Evolutionary conservation across 495 filamentous ascomycete species (phyloP), one percentile per base, ranked within the genome.

Genomic region (Tirmania nivea): DNA sequence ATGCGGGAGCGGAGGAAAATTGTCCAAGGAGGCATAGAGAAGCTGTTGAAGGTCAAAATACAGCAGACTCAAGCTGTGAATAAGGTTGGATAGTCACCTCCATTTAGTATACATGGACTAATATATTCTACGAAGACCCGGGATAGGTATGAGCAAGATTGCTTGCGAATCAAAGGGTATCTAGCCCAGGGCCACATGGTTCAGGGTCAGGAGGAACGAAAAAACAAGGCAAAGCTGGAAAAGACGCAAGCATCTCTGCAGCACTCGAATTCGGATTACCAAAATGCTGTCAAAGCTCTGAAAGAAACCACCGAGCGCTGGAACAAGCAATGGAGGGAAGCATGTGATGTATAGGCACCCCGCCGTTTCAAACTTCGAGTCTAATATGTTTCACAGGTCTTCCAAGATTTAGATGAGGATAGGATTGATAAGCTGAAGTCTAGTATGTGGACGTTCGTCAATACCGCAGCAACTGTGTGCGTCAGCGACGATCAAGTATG

Each of bases 151-250:
- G 92, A 99, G 66, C 88, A 96, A 66, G 92, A 99, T 54, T 95
- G 87, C 62, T 72, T 99, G 16, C 89, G 90, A 63, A 96, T 99
- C 61, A 99, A 99, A 63, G 90, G 92, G 17, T 99, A 96, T 61
- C 76, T 96, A 16, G 92, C 92, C 9, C 92, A 99, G 67, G 92
- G 90, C 16, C 92, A 99, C 63, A 99, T 99, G 92, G 92, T 99
- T 39, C 96, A 96, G 92, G 92, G 92, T 10, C 92, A 99, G 56
- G 92, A 99, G 59, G 92, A 99, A 68, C 75, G 89, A 37, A 96
- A 95, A 70, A 99, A 99, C 67, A 99, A 99, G 70, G 86, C 89
- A 21, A 94, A 90, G 67, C 77, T 99, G 49, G 92, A 99, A 67
- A 99, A 99, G 71, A 95, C 92, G 7, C 92, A 96, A 65, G 89